Percentiles rank a stretch among this genome's conserved stretches.
Evolutionary conservation across 371 early-diverging fungal genomes (phyloP).

Genomic region (Nematocida major): DNA sequence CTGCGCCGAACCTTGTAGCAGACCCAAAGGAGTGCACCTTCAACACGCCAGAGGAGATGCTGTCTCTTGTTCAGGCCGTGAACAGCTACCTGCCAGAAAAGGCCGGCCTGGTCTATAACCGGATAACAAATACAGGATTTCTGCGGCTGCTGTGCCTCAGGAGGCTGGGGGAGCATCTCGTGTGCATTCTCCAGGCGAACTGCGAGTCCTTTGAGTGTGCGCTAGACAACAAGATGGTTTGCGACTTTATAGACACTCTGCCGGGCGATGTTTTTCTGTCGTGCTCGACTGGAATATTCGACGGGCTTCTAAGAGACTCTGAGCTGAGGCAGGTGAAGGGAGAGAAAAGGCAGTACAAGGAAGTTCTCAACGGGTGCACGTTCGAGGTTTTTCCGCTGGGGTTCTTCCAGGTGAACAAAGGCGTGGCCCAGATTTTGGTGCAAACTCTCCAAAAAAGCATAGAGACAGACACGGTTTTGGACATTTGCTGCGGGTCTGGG

Average conservation of each 20-base stretch:
- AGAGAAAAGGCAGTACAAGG: neutral
- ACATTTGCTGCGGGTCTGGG: slow-evolving; percentile 78
- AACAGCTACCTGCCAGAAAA: slow-evolving; percentile 65
- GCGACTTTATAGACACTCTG: neutral
- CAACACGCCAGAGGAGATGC: slow-evolving; percentile 37
- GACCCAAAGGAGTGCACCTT: slow-evolving; percentile 26
- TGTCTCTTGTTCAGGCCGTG: slow-evolving; percentile 1
- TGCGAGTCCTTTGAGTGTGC: neutral
- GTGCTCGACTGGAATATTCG: neutral
- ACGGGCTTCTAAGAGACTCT: neutral
- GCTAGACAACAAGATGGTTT: neutral
- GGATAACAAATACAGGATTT: slow-evolving; percentile 67
- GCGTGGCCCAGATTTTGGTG: slow-evolving; percentile 70
- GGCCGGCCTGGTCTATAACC: slow-evolving; percentile 67
- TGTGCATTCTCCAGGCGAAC: slow-evolving; percentile 35
- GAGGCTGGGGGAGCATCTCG: slow-evolving; percentile 65
- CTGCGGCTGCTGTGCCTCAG: slow-evolving; percentile 70
- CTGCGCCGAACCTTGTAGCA: slow-evolving; percentile 29
- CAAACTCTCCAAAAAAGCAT: slow-evolving; percentile 26
- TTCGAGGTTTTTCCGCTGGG: slow-evolving; percentile 72
- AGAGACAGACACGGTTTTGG: slow-evolving; percentile 53
- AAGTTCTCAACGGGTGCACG: neutral
- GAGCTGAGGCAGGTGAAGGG: slow-evolving; percentile 2
- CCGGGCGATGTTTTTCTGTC: neutral
- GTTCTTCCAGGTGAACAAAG: slow-evolving; percentile 75